Conservation (phyloP, 2,329 filamentous ascomycete genomes). For the Trichophyton verrucosum region DNA sequence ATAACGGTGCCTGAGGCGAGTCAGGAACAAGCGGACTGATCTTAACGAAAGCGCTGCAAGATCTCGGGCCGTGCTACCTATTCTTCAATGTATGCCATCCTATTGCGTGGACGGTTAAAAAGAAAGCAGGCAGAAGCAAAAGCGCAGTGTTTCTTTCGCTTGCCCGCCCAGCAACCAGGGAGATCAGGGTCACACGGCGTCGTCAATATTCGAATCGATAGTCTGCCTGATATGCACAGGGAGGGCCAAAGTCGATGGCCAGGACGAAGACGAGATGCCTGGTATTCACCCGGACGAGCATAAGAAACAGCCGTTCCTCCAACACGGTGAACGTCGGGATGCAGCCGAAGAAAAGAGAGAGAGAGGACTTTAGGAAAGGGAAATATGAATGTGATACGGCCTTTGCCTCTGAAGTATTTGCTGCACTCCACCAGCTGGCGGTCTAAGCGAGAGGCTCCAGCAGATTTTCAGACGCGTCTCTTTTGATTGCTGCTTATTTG, state of each 20-base stretch:
- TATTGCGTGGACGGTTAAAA: background rate
- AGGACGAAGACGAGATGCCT: background rate
- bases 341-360: background rate
- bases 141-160: background rate
- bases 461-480: conserved; percentile 2
- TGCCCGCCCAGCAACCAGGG: background rate
- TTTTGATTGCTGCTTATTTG: conserved; percentile 1
- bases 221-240: background rate
- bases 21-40: background rate
- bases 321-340: conserved; percentile 1
- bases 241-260: background rate
- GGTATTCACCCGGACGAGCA: background rate
- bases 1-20: background rate
- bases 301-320: background rate
- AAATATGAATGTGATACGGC: background rate
- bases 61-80: conserved; percentile 4
- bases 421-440: background rate
- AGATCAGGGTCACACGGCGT: background rate
- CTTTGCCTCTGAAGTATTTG: background rate
- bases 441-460: conserved; percentile 2
- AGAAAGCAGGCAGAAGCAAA: background rate
- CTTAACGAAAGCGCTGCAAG: background rate
- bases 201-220: conserved; percentile 2
- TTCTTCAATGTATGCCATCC: background rate
- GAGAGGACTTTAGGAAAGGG: background rate